Conservation (phyloP, 192 early-diverging fungal genomes). For the Backusella mclennaniae region DNA sequence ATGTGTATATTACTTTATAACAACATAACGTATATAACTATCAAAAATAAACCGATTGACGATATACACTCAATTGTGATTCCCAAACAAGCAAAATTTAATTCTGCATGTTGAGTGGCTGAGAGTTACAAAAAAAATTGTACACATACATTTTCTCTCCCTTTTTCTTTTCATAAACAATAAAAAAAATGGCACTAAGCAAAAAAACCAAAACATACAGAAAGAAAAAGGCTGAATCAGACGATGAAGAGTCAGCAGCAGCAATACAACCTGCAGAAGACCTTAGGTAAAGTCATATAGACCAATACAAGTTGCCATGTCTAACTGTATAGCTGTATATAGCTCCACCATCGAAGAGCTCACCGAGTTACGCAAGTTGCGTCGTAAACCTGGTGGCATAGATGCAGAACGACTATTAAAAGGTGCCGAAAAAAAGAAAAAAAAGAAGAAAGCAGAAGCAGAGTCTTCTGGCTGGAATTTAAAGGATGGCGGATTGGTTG, state of each 20-base stretch:
- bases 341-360: constrained; percentile 53
- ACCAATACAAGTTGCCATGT: too few species aligned
- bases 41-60: background rate
- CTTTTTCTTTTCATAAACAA: too few species aligned
- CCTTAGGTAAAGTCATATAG: constrained; percentile 4
- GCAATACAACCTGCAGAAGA: background rate
- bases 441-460: constrained; percentile 27
- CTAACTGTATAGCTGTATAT: background rate
- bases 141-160: too few species aligned
- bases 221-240: constrained; percentile 30
- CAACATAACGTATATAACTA: background rate
- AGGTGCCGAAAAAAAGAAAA: constrained; percentile 56
- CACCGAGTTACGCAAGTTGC: constrained; percentile 56
- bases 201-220: constrained; percentile 24
- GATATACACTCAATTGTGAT: background rate
- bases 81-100: background rate
- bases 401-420: constrained; percentile 54
- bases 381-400: constrained; percentile 55
- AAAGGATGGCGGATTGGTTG: constrained; percentile 57
- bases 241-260: constrained; percentile 13
- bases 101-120: background rate
- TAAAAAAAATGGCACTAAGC: background rate
- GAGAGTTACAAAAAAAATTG: background rate
- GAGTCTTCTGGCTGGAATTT: constrained; percentile 58
- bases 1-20: background rate